Base-by-base conservation (phyloP, 1,139 yeast species). In the Lodderomyces margitis region DNA sequence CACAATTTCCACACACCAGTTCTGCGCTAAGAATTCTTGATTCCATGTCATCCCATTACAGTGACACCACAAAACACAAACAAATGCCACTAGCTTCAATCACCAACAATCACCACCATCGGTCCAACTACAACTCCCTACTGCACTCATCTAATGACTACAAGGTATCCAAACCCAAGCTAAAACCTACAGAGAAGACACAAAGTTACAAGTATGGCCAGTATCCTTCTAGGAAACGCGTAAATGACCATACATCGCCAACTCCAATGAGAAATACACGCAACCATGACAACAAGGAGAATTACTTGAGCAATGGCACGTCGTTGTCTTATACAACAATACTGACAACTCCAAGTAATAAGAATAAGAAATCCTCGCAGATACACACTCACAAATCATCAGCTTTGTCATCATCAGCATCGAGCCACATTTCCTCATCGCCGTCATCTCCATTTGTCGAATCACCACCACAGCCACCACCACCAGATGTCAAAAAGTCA, bases 381-480 rank as follows among this genome's bases (percentile, higher is more conserved):
- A 28, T 17, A 28, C 19, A 8, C 9, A 15, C 32, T 28, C 19
- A 15, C 12, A 35, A 28, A 2, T 6, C 15, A 4, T 25, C 41
- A 19, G 21, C 38, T 14, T 14, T 34, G 15, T 12, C 41, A 4
- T 16, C 37, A 8, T 25, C 37, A 2, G 23, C 34, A 32, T 28
- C 32, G 10, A 28, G 14, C 17, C 23, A 21, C 23, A 21, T 9
- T 21, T 21, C 23, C 6, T 21, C 23, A 9, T 21, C 30, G 5
- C 36, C 41, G 10, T 44, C 47, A 25, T 41, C 45, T 16, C 47
- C 47, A 16, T 44, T 44, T 39, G 12, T 44, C 16, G 43, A 33
- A 17, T 31, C 39, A 2, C 42, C 44, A n/a, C n/a, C n/a, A n/a
- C n/a, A n/a, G n/a, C n/a, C n/a, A n/a, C n/a, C n/a, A n/a, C n/a